Evolutionary conservation across 1,284 basidiomycete species (phyloP).

Genomic region (Marasmius tenuissimus): DNA sequence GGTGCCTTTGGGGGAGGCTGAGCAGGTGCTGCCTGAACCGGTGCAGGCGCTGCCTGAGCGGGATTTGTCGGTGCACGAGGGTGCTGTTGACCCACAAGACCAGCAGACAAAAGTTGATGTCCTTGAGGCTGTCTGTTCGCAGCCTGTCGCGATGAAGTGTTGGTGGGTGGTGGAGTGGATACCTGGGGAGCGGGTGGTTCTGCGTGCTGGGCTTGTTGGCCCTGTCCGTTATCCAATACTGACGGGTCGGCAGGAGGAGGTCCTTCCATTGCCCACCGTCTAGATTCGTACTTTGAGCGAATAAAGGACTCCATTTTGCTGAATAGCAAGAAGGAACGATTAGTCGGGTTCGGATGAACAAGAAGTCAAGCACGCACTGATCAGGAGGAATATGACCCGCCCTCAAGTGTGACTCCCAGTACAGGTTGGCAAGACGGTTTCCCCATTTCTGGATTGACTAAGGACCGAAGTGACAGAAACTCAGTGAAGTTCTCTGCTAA

Average conservation of each 20-base stretch:
- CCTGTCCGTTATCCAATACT: conserved; percentile 59
- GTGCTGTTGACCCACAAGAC: conserved; percentile 19
- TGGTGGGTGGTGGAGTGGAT: conserved; percentile 25
- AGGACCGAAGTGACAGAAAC: neutral
- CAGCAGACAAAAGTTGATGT: conserved; percentile 53
- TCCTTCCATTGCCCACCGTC: conserved; percentile 91
- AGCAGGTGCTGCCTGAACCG: conserved; percentile 19
- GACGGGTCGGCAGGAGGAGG: conserved; percentile 84
- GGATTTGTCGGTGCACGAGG: conserved; percentile 17
- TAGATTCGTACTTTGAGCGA: conserved; percentile 94
- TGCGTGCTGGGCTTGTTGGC: conserved; percentile 25
- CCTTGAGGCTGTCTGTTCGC: conserved; percentile 52
- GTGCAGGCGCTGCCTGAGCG: conserved; percentile 22
- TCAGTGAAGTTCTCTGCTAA: conserved; percentile 1
- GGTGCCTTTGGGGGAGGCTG: conserved; percentile 26
- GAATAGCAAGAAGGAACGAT: conserved; percentile 1
- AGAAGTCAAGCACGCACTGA: conserved; percentile 65
- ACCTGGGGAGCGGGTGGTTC: conserved; percentile 28
- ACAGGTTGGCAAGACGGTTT: conserved; percentile 87
- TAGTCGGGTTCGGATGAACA: neutral
- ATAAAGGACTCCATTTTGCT: conserved; percentile 99
- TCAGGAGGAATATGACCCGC: conserved; percentile 92
- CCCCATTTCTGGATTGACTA: conserved; percentile 94
- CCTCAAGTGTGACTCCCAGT: conserved; percentile 98
- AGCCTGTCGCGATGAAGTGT: conserved; percentile 28